phyloP scores from a whole-genome alignment of 495 filamentous ascomycete species.

The Bryoglossum gracile region DNA sequence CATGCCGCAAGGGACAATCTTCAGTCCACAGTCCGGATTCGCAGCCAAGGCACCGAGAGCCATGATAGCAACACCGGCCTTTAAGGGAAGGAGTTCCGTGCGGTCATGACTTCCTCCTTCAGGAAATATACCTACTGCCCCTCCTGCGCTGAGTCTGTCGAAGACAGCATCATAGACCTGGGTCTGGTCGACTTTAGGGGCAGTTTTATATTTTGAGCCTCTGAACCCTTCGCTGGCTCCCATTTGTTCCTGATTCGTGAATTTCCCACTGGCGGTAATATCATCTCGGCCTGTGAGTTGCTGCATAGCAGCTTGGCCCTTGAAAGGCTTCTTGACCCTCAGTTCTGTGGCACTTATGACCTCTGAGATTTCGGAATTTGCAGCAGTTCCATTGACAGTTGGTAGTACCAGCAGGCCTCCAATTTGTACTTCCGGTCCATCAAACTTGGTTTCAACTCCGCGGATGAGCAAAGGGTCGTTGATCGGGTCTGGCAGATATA shows the following conservation, averaged over 20 bases:
- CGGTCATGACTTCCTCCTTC: slow-evolving; percentile 97
- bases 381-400: slow-evolving; percentile 66
- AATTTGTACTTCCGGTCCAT: slow-evolving; percentile 58
- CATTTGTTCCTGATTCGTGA: slow-evolving; percentile 39
- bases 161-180: slow-evolving; percentile 93
- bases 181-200: slow-evolving; percentile 91
- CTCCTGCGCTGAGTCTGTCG: slow-evolving; percentile 66
- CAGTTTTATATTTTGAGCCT: slow-evolving; percentile 77
- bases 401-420: slow-evolving; percentile 85
- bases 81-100: slow-evolving; percentile 85
- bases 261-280: slow-evolving; percentile 49
- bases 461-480: slow-evolving; percentile 78
- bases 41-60: slow-evolving; percentile 87
- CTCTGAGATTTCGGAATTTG: slow-evolving; percentile 72
- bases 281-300: slow-evolving; percentile 77
- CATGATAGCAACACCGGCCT: slow-evolving; percentile 98
- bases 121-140: slow-evolving; percentile 94
- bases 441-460: slow-evolving; percentile 82
- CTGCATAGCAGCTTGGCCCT: slow-evolving; percentile 53
- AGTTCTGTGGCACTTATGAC: slow-evolving; percentile 77
- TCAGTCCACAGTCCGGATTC: slow-evolving; percentile 82
- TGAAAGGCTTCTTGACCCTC: slow-evolving; percentile 79
- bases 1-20: slow-evolving; percentile 99
- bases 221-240: slow-evolving; percentile 55
- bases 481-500: slow-evolving; percentile 88